phyloP scores from a whole-genome alignment of 2,329 filamentous ascomycete genomes.

The Fusarium foetens region DNA sequence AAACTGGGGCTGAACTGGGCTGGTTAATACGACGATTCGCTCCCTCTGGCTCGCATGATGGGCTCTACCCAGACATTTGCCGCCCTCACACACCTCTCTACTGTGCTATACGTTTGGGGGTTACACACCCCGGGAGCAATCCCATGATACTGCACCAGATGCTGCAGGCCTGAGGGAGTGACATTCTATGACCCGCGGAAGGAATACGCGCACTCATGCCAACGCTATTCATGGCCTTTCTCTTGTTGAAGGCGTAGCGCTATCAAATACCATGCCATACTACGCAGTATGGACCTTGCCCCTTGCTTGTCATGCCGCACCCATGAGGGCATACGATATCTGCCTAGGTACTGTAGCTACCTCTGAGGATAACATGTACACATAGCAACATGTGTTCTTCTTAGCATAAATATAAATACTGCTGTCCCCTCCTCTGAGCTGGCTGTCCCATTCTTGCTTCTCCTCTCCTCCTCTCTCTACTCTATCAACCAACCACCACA shows the following conservation, averaged over 20 bases:
- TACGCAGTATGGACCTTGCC: neutral
- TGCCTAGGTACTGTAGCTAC: neutral
- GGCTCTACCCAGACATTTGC: slow-evolving; percentile 18
- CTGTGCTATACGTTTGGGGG: neutral
- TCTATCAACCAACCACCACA: neutral
- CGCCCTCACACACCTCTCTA: slow-evolving; percentile 17
- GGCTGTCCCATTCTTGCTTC: slow-evolving; percentile 8
- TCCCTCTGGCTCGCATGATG: slow-evolving; percentile 18
- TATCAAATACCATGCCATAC: slow-evolving; percentile 38
- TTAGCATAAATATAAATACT: slow-evolving; percentile 41
- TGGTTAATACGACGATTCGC: neutral
- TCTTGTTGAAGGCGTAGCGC: slow-evolving; percentile 26
- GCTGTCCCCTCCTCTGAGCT: slow-evolving; percentile 20
- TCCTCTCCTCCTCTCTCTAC: slow-evolving; percentile 4
- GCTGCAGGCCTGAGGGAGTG: neutral
- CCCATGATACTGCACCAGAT: slow-evolving; percentile 28
- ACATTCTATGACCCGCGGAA: slow-evolving; percentile 11
- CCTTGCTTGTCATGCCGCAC: slow-evolving; percentile 24
- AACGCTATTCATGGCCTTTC: slow-evolving; percentile 12
- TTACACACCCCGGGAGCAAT: slow-evolving; percentile 13
- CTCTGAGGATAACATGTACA: neutral
- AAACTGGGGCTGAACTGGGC: neutral
- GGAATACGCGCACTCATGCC: neutral
- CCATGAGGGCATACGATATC: slow-evolving; percentile 33
- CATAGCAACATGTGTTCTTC: slow-evolving; percentile 18